A percentile compares a stretch with the other conserved stretches of the same genome.
Evolutionary conservation across 306 rosid species (phyloP).

Genomic region (Sesbania bispinosa): DNA sequence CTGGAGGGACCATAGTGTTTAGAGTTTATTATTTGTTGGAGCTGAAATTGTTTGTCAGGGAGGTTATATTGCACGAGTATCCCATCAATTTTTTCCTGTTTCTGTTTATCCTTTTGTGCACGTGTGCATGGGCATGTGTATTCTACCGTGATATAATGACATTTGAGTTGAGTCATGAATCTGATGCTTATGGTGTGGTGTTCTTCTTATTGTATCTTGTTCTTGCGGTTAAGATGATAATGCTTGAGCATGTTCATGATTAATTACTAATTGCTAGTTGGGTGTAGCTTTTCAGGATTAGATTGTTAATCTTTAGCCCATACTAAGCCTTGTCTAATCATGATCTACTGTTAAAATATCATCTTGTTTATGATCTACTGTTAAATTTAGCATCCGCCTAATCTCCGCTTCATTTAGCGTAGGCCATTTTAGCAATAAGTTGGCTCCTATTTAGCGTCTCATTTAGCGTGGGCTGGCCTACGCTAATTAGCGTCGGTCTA

Average conservation of each 20-base stretch:
- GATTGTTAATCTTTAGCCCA: not conserved
- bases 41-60: not conserved
- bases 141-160: not conserved
- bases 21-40: not conserved
- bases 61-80: not conserved
- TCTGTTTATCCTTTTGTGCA: not conserved
- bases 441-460: too few relatives aligned
- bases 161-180: not conserved
- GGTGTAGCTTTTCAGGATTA: not conserved
- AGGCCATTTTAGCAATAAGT: too few relatives aligned
- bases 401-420: too few relatives aligned
- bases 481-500: too few relatives aligned
- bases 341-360: not conserved
- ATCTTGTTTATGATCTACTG: constrained; percentile 20
- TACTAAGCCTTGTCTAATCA: constrained; percentile 3
- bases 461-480: too few relatives aligned
- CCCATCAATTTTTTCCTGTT: not conserved
- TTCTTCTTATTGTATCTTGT: too few relatives aligned
- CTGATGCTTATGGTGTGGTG: not conserved
- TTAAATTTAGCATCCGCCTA: too few relatives aligned
- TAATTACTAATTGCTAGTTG: not conserved
- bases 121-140: not conserved
- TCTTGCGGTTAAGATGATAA: not conserved
- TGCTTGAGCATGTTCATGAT: not conserved
- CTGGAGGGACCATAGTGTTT: not conserved